A percentile compares a stretch with the other conserved stretches of the same genome.
These are phyloP conservation scores for Achaetomium macrosporum DNA, from an alignment of 2,329 filamentous ascomycete species.

Conservation along the genomic window DNA sequence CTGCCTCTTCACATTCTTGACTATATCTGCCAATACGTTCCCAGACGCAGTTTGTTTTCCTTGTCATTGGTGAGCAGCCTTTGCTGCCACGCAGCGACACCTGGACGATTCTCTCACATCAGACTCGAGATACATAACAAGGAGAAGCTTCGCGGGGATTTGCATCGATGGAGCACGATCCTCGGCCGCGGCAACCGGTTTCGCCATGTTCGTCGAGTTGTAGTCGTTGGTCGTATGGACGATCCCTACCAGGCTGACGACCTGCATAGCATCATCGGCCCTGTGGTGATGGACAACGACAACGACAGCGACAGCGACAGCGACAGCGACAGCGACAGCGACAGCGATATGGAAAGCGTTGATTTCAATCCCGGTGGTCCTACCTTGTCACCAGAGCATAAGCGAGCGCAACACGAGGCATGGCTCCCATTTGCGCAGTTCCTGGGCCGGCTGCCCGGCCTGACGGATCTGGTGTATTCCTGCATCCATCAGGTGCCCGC, in stretches of 20 bases:
- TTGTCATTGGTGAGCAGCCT: constrained; percentile 2
- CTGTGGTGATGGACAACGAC: not conserved
- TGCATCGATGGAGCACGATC: not conserved
- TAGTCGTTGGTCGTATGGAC: not conserved
- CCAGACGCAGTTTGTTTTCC: not conserved
- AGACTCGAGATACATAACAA: not conserved
- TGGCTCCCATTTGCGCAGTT: constrained; percentile 8
- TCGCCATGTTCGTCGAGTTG: not conserved
- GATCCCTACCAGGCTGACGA: not conserved
- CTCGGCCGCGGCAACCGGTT: not conserved
- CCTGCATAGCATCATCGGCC: not conserved
- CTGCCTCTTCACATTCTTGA: constrained; percentile 2
- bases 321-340: not conserved
- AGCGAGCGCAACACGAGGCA: constrained; percentile 3
- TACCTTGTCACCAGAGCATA: not conserved
- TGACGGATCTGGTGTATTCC: constrained; percentile 6
- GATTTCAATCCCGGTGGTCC: not conserved
- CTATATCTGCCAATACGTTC: not conserved
- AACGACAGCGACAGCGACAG: not conserved
- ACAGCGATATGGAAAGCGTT: not conserved
- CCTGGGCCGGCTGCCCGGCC: constrained; percentile 1
- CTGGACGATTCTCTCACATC: not conserved
- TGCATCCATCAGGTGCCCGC: constrained; percentile 1
- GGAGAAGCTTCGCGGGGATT: not conserved
- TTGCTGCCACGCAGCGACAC: constrained; percentile 1